Evolutionary conservation across 2,329 filamentous ascomycete species (phyloP).

Genomic region (Pyricularia sp.): DNA sequence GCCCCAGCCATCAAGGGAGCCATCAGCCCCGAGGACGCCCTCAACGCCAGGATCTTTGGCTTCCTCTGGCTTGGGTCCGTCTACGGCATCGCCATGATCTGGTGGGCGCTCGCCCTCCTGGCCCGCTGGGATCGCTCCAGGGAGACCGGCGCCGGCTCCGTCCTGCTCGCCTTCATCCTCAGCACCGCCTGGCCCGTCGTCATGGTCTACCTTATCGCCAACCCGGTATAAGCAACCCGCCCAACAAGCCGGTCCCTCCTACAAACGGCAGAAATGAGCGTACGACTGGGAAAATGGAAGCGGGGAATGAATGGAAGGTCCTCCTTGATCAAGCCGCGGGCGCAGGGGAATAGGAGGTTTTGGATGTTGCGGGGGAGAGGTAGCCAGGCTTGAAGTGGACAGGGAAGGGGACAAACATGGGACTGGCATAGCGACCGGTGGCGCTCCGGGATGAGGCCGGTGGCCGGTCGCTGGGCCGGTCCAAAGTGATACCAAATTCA

Average conservation of each 20-base stretch:
- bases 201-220: slow-evolving; percentile 3
- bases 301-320: no score
- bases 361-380: no score
- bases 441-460: background rate
- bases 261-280: background rate
- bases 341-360: background rate
- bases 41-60: slow-evolving; percentile 4
- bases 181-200: slow-evolving; percentile 5
- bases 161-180: slow-evolving; percentile 2
- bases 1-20: background rate
- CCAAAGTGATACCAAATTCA: background rate
- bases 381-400: no score
- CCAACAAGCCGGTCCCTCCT: background rate
- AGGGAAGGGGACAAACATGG: background rate
- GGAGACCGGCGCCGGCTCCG: slow-evolving; percentile 1
- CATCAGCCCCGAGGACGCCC: slow-evolving; percentile 1
- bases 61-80: slow-evolving; percentile 4
- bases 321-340: background rate
- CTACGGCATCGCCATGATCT: slow-evolving; percentile 6
- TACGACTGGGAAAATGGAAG: no score
- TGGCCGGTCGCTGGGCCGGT: background rate
- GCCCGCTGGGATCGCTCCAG: slow-evolving; percentile 5
- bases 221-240: background rate
- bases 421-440: no score
- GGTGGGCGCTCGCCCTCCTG: slow-evolving; percentile 5